Conservation (phyloP, 1,284 basidiomycete species). For the Moesziomyces globuligerus region DNA sequence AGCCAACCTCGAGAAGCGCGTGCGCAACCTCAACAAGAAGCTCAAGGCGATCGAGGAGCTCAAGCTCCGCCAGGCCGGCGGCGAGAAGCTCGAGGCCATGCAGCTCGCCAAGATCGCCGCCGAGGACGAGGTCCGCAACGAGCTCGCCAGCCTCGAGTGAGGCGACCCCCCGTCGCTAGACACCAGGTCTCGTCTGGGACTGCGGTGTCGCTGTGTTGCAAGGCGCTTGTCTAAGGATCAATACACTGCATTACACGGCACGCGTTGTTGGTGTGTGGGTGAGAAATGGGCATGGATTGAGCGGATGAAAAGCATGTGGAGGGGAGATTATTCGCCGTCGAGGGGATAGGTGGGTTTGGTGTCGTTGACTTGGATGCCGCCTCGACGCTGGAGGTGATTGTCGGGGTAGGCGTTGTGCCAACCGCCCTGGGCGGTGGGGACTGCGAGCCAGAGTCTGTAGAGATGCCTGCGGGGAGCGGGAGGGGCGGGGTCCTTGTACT, state of each 20-base stretch:
- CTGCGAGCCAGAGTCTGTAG: conserved; percentile 69
- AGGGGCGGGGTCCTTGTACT: conserved; percentile 68
- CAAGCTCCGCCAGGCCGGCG: conserved; percentile 85
- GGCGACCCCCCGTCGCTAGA: neutral
- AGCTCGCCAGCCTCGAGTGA: conserved; percentile 73
- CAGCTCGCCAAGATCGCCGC: conserved; percentile 94
- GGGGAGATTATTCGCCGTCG: conserved; percentile 66
- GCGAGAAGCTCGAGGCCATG: conserved; percentile 89
- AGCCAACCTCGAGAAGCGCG: conserved; percentile 67
- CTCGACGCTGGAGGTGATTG: conserved; percentile 64
- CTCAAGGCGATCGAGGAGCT: conserved; percentile 92
- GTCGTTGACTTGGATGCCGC: conserved; percentile 65
- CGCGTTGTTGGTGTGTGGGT: too few species aligned
- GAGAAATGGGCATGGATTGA: neutral
- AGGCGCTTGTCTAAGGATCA: too few species aligned
- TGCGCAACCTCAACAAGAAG: conserved; percentile 91
- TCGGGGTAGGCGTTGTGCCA: conserved; percentile 69
- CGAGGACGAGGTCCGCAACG: conserved; percentile 82
- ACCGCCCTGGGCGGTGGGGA: conserved; percentile 67
- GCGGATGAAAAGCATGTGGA: neutral
- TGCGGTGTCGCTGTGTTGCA: too few species aligned
- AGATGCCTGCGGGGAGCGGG: conserved; percentile 68
- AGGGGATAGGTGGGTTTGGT: conserved; percentile 68
- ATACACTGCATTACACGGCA: neutral
- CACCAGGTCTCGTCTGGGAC: too few species aligned